Conservation (phyloP, 495 filamentous ascomycete genomes). For the Penicillium simplicissimum region DNA sequence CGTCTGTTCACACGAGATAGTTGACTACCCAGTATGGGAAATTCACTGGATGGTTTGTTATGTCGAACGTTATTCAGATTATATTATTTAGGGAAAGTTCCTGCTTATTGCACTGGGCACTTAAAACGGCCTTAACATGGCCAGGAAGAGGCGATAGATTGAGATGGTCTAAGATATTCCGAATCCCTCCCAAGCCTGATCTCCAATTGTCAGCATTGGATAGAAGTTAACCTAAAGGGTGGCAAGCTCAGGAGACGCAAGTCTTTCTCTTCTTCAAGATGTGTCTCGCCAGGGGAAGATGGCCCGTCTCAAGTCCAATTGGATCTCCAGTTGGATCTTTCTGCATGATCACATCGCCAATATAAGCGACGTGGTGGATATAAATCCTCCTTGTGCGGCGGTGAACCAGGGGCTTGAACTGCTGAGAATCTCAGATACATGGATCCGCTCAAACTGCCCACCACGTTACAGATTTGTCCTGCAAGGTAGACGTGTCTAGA, state of each 20-base stretch:
- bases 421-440: no score
- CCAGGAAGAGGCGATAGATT: no score
- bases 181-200: no score
- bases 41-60: no score
- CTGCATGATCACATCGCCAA: slow-evolving; percentile 17
- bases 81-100: no score
- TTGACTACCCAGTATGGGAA: no score
- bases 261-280: slow-evolving; percentile 8
- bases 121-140: no score
- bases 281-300: background rate
- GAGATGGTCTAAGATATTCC: no score
- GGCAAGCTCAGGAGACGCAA: background rate
- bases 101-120: no score
- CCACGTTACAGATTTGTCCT: slow-evolving; percentile 14
- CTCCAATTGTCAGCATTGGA: background rate
- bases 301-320: slow-evolving; percentile 2
- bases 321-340: slow-evolving; percentile 5
- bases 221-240: background rate
- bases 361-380: slow-evolving; percentile 9
- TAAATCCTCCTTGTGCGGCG: slow-evolving; percentile 17
- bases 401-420: slow-evolving; percentile 3
- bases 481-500: slow-evolving; percentile 1
- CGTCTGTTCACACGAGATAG: background rate
- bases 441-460: no score
- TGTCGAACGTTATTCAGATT: no score